Base-by-base conservation (phyloP, 75 land plant genomes). In the Larix kaempferi region DNA sequence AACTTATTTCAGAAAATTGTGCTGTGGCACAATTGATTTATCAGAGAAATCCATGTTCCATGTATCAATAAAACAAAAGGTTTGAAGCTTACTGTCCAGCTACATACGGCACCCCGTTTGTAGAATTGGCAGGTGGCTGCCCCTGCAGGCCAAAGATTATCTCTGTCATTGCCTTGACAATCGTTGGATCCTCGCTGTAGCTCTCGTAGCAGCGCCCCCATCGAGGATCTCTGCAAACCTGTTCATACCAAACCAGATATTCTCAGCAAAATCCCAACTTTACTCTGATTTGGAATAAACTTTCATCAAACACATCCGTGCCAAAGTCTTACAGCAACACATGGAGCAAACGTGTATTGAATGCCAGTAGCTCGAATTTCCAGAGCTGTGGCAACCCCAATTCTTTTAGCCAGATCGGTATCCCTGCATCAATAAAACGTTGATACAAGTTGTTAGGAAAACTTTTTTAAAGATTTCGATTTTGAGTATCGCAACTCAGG, bases 171-270 rank as follows among this genome's bases (percentile, higher is more conserved):
- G 64, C 57, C 26, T 81, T 78, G 58, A 94, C 97, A n/a, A 94
- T 64, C 10, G 79, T 77, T 16, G 81, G 88, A 73, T 94, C 89
- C 73, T 94, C 96, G 59, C 96, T 94, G 82, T 92, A 94, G 79
- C 97, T 94, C 82, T 94, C 96, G 67, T 88, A 94, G 76, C 96
- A 94, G 37, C 95, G 85, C 1, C 95, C 95, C 95, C 95, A 93
- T 76, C 95, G 80, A 23, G 95, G 95, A 76, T 93, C 95, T 76
- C 94, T 80, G 69, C 94, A 93, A 23, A 91, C 92, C 94, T 92
- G 86, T 26, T 29, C 57, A 54, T 13, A 62, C 5, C 2, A 56
- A 11, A 23, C 19, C 6, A 75, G 16, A 39, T 21, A 10, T 44
- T 44, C 25, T 6, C 4, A 69, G n/a, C 39, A 22, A 29, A 29